phyloP scores from a whole-genome alignment of 352 stramenopile species.

The Chrysophaeum taylorii region DNA sequence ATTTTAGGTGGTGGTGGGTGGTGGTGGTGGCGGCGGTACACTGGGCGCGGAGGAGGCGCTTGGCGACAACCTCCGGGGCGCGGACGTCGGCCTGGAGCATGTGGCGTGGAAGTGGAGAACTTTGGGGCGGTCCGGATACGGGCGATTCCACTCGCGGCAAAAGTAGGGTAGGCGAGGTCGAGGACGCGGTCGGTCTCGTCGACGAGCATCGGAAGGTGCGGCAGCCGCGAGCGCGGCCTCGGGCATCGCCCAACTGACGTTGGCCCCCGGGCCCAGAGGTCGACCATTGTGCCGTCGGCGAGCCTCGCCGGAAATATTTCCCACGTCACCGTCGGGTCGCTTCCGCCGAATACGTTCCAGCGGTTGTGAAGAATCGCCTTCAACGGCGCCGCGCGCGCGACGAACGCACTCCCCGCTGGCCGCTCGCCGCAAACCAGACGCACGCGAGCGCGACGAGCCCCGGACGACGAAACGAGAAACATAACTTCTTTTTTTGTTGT shows the following conservation, averaged over 20 bases:
- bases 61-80: not conserved
- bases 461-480: too few relatives aligned
- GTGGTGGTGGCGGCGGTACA: too few relatives aligned
- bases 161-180: not conserved
- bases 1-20: too few relatives aligned
- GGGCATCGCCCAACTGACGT: not conserved
- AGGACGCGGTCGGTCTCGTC: not conserved
- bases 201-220: conserved; percentile 3
- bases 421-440: too few relatives aligned
- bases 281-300: not conserved
- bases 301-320: not conserved
- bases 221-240: not conserved
- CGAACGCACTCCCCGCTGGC: too few relatives aligned
- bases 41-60: conserved; percentile 2
- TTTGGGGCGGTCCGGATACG: not conserved
- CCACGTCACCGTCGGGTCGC: not conserved
- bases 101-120: conserved; percentile 10
- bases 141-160: conserved; percentile 5
- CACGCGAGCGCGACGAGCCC: too few relatives aligned
- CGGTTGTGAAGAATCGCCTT: not conserved
- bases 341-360: conserved; percentile 11
- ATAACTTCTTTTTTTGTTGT: too few relatives aligned
- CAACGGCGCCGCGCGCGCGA: not conserved
- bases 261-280: not conserved
- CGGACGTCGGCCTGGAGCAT: not conserved